A percentile compares a stretch with the other conserved stretches of the same genome.
phyloP scores from a whole-genome alignment of 805 yeast species.

The Torulaspora gathmanii region DNA sequence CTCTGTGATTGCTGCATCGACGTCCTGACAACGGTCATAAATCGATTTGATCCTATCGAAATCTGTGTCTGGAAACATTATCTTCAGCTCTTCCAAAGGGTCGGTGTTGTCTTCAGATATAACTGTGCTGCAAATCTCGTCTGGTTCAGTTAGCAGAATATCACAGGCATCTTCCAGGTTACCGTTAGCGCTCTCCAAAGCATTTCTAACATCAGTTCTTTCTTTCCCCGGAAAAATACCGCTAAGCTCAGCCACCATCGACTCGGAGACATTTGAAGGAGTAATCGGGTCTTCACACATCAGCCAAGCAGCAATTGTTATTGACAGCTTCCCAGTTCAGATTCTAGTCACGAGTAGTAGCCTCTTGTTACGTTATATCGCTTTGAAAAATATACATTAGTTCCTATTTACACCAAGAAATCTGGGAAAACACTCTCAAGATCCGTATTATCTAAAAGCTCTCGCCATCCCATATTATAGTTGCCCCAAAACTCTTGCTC shows the following conservation, averaged over 20 bases:
- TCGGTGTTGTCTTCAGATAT: neutral
- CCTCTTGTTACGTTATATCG: no score
- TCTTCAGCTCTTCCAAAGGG: conserved; percentile 28
- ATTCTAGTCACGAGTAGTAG: neutral
- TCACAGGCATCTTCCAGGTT: conserved; percentile 25
- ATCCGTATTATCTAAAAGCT: conserved; percentile 14
- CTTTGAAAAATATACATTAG: no score
- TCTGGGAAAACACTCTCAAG: conserved; percentile 7
- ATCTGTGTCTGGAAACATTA: conserved; percentile 45
- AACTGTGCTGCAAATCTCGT: neutral
- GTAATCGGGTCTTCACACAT: neutral
- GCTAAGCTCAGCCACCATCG: conserved; percentile 4
- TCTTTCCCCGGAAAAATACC: conserved; percentile 25
- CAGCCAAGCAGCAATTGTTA: neutral
- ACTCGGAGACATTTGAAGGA: neutral
- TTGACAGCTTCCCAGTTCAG: neutral
- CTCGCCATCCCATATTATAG: conserved; percentile 25
- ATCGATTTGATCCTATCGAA: conserved; percentile 30
- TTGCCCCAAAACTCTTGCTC: conserved; percentile 27
- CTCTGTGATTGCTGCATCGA: conserved; percentile 18
- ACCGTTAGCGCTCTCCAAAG: conserved; percentile 19
- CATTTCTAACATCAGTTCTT: conserved; percentile 10
- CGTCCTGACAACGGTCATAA: conserved; percentile 34
- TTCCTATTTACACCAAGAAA: conserved; percentile 2
- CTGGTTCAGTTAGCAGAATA: conserved; percentile 24